Base-by-base conservation (phyloP, 768 basidiomycete genomes). In the Ephemerocybe angulata region DNA sequence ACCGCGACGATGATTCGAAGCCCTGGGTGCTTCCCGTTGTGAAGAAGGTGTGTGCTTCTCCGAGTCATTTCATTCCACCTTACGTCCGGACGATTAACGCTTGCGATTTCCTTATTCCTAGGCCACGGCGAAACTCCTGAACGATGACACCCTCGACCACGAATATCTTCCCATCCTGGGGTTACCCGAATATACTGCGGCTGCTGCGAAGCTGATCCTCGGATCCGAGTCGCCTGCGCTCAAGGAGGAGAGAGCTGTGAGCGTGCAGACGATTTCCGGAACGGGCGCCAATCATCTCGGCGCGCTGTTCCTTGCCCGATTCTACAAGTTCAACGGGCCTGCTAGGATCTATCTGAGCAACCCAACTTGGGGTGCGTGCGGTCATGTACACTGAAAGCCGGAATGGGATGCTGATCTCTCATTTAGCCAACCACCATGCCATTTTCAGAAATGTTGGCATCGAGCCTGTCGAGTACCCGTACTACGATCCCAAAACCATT, bases 201-300 rank as follows among this genome's bases (percentile, higher is more conserved):
- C 86, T 5, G 94, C 95, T 5, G 92, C 88, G 13, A 86, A 83
- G 62, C 73, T 98, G 46, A 87, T 96, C 41, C 77, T 97, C 37
- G 91, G 93, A 5, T 31, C 76, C n/a, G 74, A 84, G 44, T 88
- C 88, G 15, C 75, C 78, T 50, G 89, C 86, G 13, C 73, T 98
- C 57, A 72, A 77, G 60, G 87, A 91, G 57, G 77, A 76, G 28
- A 83, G 92, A 49, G 86, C 86, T 29, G 78, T 82, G 37, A 89
- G 87, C 67, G 89, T 89, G 44, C 95, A 98, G 74, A 95, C 95
- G 13, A 90, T 97, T 60, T 96, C 93, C 13, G 95, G 95, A 25
- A 98, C 95, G 2, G 95, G 95, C 48, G 95, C 95, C 47, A 95
- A 96, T 75, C 94, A 96, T 71, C 81, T 96, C 46, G 95, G 86